These are phyloP conservation scores for Cladobotryum protrusum DNA, from an alignment of 2,329 filamentous ascomycete species.

Conservation along the genomic window DNA sequence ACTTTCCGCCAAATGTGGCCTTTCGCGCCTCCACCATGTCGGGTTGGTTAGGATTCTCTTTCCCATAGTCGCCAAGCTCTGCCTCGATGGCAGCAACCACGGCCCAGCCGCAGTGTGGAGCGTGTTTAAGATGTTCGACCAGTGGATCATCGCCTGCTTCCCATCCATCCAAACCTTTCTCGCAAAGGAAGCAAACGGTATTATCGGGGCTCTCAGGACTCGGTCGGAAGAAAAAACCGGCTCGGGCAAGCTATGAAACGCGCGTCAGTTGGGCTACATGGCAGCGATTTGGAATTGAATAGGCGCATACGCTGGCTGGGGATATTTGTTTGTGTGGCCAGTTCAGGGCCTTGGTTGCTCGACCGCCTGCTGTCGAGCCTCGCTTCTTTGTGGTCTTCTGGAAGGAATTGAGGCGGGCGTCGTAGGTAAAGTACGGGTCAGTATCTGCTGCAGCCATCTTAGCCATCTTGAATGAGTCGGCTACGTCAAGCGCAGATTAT, in stretches of 20 bases:
- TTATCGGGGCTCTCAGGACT: conserved; percentile 74
- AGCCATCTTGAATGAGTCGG: conserved; percentile 6
- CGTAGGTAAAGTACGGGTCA: conserved; percentile 54
- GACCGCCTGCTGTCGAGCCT: conserved; percentile 54
- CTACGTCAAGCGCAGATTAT: neutral
- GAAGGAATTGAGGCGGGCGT: conserved; percentile 78
- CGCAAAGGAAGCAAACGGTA: conserved; percentile 81
- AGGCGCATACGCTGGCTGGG: conserved; percentile 24
- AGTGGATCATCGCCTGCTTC: conserved; percentile 79
- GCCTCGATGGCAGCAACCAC: conserved; percentile 60
- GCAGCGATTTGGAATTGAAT: neutral
- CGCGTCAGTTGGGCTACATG: conserved; percentile 17
- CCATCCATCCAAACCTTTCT: conserved; percentile 84
- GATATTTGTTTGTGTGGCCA: conserved; percentile 65
- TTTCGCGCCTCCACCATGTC: conserved; percentile 70
- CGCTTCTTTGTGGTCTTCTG: conserved; percentile 61
- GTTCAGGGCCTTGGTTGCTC: conserved; percentile 46
- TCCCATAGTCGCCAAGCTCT: conserved; percentile 53
- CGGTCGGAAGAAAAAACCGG: conserved; percentile 87
- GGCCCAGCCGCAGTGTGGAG: conserved; percentile 80
- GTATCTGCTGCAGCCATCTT: conserved; percentile 5
- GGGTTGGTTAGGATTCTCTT: conserved; percentile 67
- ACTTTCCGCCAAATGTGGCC: conserved; percentile 74
- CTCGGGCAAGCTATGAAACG: conserved; percentile 65
- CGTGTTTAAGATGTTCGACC: conserved; percentile 78